Base-by-base conservation (phyloP, 805 yeast species). In the Ogataea populi-albae region DNA sequence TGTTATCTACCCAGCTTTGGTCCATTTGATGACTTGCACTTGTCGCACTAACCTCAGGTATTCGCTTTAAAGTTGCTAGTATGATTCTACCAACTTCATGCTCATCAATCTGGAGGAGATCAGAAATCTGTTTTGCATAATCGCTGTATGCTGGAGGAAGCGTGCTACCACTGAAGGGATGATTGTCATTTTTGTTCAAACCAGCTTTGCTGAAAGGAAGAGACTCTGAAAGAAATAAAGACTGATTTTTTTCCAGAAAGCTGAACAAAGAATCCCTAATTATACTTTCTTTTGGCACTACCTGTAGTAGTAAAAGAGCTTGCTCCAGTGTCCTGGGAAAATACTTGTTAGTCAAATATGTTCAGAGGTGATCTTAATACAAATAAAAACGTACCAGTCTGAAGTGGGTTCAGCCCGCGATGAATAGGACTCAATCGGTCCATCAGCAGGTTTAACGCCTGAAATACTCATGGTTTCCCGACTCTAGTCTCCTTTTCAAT, bases 41-140 rank as follows among this genome's bases (percentile, higher is more conserved):
- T 15, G 38, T 31, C 14, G 52, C 43, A 19, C 48, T 55, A 8
- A 42, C 54, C 26, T 55, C 70, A 38, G 34, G 76, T 64, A 36
- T 61, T 54, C 43, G 66, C 53, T 30, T 59, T 46, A 35, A 57
- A 0, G 71, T 55, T 31, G 68, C 74, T 10, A 58, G 41, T 3
- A 74, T 61, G 4, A 77, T 58, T 47, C 82, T 65, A n/a, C 74
- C 55, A 1, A 68, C 62, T 46, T 80, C 84, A 6, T 57, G 41
- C 12, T 52, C 49, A 45, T 71, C 71, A 4, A 77, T 37, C 0
- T 59, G 46, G 20, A 79, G 54, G 3, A 59, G 15, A 1, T 59
- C 45, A 3, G 75, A 52, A 21, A 79, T 49, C 12, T 59, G 62
- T 4, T 50, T 41, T 4, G 81, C 75, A 35, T 62, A 64, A 11